Evolutionary conservation across 768 basidiomycete species (phyloP).

Genomic region (Termitomyces heimii): DNA sequence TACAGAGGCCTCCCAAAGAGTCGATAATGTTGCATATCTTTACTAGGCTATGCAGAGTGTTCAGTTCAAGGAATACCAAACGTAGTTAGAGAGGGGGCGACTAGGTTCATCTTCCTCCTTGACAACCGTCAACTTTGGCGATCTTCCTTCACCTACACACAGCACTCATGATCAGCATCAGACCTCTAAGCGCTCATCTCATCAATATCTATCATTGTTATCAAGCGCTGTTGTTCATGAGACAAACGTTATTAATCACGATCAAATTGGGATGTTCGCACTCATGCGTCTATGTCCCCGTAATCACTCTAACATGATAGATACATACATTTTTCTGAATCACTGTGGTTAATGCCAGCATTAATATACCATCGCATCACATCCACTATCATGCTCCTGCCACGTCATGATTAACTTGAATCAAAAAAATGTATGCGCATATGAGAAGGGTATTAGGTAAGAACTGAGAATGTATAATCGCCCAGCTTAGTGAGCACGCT

Average conservation of each 20-base stretch:
- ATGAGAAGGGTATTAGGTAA: slow-evolving; percentile 26
- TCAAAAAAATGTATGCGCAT: slow-evolving; percentile 16
- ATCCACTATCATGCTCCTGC: background rate
- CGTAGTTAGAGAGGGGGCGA: background rate
- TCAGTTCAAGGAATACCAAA: background rate
- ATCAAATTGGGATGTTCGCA: background rate
- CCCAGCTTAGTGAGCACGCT: slow-evolving; percentile 23
- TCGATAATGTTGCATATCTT: background rate
- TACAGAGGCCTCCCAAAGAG: background rate
- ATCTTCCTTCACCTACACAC: background rate
- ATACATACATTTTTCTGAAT: background rate
- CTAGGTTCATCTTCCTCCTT: background rate
- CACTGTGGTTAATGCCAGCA: background rate
- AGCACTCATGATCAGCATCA: background rate
- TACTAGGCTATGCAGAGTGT: background rate
- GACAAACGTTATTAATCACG: background rate
- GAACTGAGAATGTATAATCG: slow-evolving; percentile 8
- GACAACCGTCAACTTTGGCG: background rate
- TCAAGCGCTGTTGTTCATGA: background rate
- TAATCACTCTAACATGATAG: background rate
- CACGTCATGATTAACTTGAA: background rate
- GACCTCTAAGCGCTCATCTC: slow-evolving; percentile 1
- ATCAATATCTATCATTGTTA: slow-evolving; percentile 10
- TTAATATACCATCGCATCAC: background rate
- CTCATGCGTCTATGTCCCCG: background rate